These are phyloP conservation scores for Saturnispora diversa DNA, from an alignment of 805 yeast species.

Conservation along the genomic window DNA sequence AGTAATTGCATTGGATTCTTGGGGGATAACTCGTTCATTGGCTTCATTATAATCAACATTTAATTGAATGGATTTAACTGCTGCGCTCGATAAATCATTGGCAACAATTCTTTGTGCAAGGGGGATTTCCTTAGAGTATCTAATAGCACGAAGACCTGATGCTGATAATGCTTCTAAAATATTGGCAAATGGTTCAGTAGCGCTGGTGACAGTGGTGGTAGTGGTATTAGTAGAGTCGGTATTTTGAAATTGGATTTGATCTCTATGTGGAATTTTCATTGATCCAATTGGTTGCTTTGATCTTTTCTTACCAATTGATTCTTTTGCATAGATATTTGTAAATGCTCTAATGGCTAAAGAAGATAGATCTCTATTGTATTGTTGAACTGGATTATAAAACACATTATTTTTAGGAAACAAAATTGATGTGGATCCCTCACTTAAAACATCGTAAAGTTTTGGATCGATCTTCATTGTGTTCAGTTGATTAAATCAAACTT, in stretches of 20 bases:
- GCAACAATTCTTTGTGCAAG: constrained; percentile 68
- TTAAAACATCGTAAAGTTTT: constrained; percentile 28
- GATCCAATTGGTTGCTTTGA: constrained; percentile 19
- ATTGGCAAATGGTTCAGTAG: constrained; percentile 42
- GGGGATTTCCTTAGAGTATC: constrained; percentile 91
- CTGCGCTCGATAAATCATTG: constrained; percentile 79
- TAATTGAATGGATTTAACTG: constrained; percentile 70
- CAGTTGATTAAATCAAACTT: background rate
- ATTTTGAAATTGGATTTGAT: constrained; percentile 15
- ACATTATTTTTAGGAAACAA: constrained; percentile 81
- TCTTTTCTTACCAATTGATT: constrained; percentile 26
- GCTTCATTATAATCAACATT: constrained; percentile 65
- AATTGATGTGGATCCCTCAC: constrained; percentile 80
- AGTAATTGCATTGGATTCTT: constrained; percentile 85
- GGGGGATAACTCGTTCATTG: constrained; percentile 47
- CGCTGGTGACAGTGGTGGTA: constrained; percentile 9
- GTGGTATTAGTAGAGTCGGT: constrained; percentile 12
- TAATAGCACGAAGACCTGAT: constrained; percentile 86
- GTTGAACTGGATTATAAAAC: constrained; percentile 94
- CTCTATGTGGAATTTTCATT: constrained; percentile 15
- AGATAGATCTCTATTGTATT: constrained; percentile 88
- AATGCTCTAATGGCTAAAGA: constrained; percentile 82
- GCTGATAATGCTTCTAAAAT: constrained; percentile 91
- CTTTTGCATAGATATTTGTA: constrained; percentile 51
- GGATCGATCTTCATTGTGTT: constrained; percentile 16